Evolutionary conservation across 768 basidiomycete species (phyloP), one percentile per base, ranked within the genome.

Genomic region (Dioszegia aurantiaca): DNA sequence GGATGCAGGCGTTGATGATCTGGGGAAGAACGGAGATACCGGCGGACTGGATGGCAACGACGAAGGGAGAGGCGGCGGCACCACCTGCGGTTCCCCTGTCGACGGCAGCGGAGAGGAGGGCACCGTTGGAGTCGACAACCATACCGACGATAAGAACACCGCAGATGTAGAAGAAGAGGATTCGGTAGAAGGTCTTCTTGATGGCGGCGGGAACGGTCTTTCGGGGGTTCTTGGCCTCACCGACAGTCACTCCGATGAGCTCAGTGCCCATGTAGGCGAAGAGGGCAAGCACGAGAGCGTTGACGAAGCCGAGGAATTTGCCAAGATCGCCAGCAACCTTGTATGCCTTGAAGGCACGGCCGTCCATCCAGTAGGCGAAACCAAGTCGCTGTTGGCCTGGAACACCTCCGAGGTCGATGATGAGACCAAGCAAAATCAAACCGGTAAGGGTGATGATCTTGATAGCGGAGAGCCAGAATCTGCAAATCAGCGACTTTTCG

Each of bases 91-190:
- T 69, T 30, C 70, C 69, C 49, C 40, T 63, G 9, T 39, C 41
- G 30, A 58, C 64, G 42, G 67, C 69, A 28, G 59, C 61, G 26
- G 66, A 64, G 17, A 68, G 60, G 31, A 58, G 53, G 67, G 21
- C 39, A 10, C 90, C 84, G 67, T 85, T 79, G 63, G 81, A 87
- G 0, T 87, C 83, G 42, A 92, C 87, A 39, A 90, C 80, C 85
- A 91, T 84, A 58, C 88, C 88, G 37, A 69, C 55, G 70, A 87
- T 83, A 56, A 88, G 69, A 57, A 88, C 80, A 30, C 86, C 87
- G 46, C 87, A 78, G 60, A 88, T 81, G 83, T 89, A 90, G 81
- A 90, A 90, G 27, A 89, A 62, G 8, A 87, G 61, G 65, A 94
- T 86, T 61, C 90, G 85, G 78, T 56, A 66, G 65, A 67, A 70